Percentiles rank a stretch among this genome's conserved stretches.
These are phyloP conservation scores for Turnera subulata DNA, from an alignment of 345 rosid species.

Conservation along the genomic window DNA sequence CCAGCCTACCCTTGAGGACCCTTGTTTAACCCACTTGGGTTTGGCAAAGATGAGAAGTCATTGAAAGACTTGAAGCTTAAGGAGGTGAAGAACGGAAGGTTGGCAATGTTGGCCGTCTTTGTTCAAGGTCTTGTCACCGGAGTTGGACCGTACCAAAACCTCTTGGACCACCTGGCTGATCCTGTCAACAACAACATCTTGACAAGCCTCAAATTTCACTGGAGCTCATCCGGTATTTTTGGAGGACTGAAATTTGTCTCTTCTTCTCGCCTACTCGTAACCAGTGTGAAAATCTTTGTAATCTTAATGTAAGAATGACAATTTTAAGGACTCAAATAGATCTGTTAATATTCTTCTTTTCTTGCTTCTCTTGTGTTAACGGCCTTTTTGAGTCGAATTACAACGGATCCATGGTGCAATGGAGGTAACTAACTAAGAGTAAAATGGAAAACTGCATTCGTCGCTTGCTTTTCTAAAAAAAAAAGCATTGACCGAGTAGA, in stretches of 20 bases:
- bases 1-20: constrained; percentile 96
- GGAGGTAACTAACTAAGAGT: too few species aligned
- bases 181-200: constrained; percentile 89
- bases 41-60: constrained; percentile 87
- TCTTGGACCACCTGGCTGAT: constrained; percentile 88
- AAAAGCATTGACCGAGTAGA: too few species aligned
- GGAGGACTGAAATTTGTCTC: constrained; percentile 11
- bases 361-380: too few species aligned
- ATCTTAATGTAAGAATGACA: constrained; percentile 32
- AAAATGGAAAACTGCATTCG: too few species aligned
- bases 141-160: constrained; percentile 93
- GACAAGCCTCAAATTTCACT: constrained; percentile 97
- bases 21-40: constrained; percentile 84
- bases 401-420: too few species aligned
- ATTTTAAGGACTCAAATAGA: constrained; percentile 17
- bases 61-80: constrained; percentile 86
- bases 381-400: too few species aligned
- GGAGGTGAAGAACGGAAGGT: constrained; percentile 90
- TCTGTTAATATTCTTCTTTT: constrained; percentile 6
- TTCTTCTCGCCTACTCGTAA: constrained; percentile 27
- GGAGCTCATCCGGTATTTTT: constrained; percentile 15
- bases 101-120: constrained; percentile 86
- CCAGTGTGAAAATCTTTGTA: constrained; percentile 37
- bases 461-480: too few species aligned
- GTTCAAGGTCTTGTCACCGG: constrained; percentile 88